Percentiles rank a stretch among this genome's conserved stretches.
Evolutionary conservation across 495 filamentous ascomycete genomes (phyloP).

Genomic region (Aspergillus steynii): DNA sequence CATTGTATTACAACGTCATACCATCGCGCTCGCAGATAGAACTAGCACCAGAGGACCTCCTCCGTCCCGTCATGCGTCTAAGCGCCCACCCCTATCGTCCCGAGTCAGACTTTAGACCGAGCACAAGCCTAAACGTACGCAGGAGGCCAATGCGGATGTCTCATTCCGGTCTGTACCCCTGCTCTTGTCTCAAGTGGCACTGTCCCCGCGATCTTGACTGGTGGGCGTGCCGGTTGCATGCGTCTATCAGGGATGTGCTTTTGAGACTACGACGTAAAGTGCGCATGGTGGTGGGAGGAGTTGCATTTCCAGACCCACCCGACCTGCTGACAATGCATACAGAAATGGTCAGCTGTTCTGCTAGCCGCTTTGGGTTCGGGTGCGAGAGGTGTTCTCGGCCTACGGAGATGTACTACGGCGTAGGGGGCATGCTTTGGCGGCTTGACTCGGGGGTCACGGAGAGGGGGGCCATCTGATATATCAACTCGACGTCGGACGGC

Average conservation of each 20-base stretch:
- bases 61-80: neutral
- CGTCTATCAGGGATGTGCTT: slow-evolving; percentile 1
- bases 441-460: neutral
- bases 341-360: slow-evolving; percentile 23
- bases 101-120: slow-evolving; percentile 14
- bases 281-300: slow-evolving; percentile 6
- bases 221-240: neutral
- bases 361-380: slow-evolving; percentile 14
- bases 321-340: slow-evolving; percentile 26
- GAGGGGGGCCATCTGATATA: neutral
- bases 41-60: too few relatives aligned
- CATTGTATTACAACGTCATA: neutral
- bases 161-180: slow-evolving; percentile 8
- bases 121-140: slow-evolving; percentile 6
- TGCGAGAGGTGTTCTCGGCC: neutral
- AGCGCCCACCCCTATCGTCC: slow-evolving; percentile 10
- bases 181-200: slow-evolving; percentile 10
- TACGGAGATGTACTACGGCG: neutral
- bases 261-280: neutral
- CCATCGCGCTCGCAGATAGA: too few relatives aligned
- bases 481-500: neutral
- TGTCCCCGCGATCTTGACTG: slow-evolving; percentile 1
- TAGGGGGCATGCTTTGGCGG: neutral
- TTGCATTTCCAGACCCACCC: slow-evolving; percentile 17
- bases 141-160: slow-evolving; percentile 8